These are phyloP conservation scores for Picochlorum sp. DNA, from an alignment of 139 green algal genomes.

Conservation along the genomic window DNA sequence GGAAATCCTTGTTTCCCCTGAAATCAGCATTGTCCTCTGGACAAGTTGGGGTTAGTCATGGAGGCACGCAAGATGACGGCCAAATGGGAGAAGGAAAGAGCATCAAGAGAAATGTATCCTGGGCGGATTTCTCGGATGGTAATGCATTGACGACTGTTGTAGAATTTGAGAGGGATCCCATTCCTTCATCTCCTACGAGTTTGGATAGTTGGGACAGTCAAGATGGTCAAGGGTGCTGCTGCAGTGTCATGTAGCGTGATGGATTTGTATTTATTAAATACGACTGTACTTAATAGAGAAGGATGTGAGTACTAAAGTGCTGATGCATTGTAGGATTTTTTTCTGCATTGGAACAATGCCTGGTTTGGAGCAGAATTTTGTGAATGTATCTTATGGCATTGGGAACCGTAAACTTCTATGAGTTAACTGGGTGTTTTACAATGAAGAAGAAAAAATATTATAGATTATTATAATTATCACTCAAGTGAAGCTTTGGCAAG, in stretches of 20 bases:
- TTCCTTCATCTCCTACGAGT: not conserved
- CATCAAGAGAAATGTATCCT: constrained; percentile 3
- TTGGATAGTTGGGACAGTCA: not conserved
- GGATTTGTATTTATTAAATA: not conserved
- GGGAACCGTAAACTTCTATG: too few relatives aligned
- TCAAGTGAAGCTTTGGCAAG: too few relatives aligned
- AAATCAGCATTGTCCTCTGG: not conserved
- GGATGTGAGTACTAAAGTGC: not conserved
- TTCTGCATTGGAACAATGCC: too few relatives aligned
- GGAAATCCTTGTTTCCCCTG: too few relatives aligned
- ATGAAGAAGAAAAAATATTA: too few relatives aligned
- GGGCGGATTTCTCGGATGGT: constrained; percentile 5
- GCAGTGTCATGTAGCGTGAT: not conserved
- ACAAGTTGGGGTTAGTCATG: too few relatives aligned
- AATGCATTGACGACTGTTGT: not conserved
- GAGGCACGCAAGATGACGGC: too few relatives aligned
- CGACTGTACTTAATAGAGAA: not conserved
- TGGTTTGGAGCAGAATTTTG: too few relatives aligned
- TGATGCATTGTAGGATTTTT: too few relatives aligned
- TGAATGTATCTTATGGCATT: too few relatives aligned
- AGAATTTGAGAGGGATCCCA: not conserved
- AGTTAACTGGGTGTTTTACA: too few relatives aligned
- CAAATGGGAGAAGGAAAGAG: not conserved
- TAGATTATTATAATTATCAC: too few relatives aligned
- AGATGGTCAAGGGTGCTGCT: not conserved